phyloP scores from a whole-genome alignment of 306 rosid species.

The Cucurbita ficifolia region DNA sequence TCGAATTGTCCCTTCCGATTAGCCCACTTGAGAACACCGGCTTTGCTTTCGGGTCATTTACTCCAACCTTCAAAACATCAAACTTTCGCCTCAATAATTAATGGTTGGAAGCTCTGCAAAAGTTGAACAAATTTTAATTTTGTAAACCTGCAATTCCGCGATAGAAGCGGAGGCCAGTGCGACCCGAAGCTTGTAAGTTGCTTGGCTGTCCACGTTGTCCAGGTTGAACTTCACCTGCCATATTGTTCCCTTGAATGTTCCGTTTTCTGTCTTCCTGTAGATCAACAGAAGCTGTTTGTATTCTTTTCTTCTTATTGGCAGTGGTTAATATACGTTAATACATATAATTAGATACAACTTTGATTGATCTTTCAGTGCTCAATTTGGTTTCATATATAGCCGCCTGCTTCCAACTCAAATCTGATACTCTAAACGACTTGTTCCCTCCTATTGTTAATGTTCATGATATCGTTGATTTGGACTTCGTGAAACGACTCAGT shows the following conservation, averaged over 20 bases:
- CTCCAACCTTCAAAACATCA: conserved; percentile 39
- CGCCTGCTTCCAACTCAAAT: background rate
- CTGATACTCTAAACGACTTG: background rate
- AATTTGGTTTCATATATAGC: background rate
- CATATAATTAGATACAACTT: too few relatives aligned
- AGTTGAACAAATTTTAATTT: background rate
- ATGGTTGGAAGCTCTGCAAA: too few relatives aligned
- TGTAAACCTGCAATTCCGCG: conserved; percentile 64
- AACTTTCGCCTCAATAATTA: background rate
- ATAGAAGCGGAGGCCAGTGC: conserved; percentile 74
- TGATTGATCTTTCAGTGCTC: too few relatives aligned
- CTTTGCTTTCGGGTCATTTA: conserved; percentile 43
- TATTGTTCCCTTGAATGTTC: conserved; percentile 75
- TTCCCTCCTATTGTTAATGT: background rate
- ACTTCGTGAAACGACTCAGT: too few relatives aligned
- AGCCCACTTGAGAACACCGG: conserved; percentile 73
- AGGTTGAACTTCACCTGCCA: conserved; percentile 80
- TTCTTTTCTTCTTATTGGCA: too few relatives aligned
- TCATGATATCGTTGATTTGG: background rate
- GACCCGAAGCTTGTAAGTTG: conserved; percentile 46
- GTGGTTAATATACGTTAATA: too few relatives aligned
- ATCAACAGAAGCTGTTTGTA: background rate
- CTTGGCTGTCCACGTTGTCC: conserved; percentile 22
- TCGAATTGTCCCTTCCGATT: conserved; percentile 79
- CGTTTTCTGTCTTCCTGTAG: conserved; percentile 49